Evolutionary conservation across 306 rosid species (phyloP).

Genomic region (Lathyrus sativus): DNA sequence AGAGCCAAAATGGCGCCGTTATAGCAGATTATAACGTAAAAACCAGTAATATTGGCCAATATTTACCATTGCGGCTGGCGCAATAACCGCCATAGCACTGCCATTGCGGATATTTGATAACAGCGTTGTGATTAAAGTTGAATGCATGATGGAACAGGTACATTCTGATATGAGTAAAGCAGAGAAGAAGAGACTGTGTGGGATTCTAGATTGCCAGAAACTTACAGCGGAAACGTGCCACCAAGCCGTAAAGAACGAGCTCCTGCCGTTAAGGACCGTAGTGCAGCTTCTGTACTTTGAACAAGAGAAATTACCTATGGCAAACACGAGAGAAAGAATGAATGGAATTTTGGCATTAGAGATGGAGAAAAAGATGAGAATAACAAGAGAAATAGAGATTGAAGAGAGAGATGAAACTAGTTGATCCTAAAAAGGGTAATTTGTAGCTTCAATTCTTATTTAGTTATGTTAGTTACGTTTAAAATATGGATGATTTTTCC

Average conservation of each 20-base stretch:
- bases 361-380: conserved; percentile 48
- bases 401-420: conserved; percentile 51
- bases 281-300: conserved; percentile 85
- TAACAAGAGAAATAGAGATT: conserved; percentile 49
- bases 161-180: conserved; percentile 67
- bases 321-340: conserved; percentile 41
- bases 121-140: too few relatives aligned
- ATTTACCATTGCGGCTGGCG: too few relatives aligned
- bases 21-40: too few relatives aligned
- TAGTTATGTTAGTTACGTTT: too few relatives aligned
- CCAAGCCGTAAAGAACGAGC: conserved; percentile 83
- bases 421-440: conserved; percentile 65
- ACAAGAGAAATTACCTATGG: conserved; percentile 65
- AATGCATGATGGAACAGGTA: conserved; percentile 49
- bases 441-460: conserved; percentile 39
- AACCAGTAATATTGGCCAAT: too few relatives aligned
- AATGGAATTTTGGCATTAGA: conserved; percentile 55
- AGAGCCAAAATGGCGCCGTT: too few relatives aligned
- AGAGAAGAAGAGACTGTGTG: conserved; percentile 75
- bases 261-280: conserved; percentile 81
- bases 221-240: conserved; percentile 64
- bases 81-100: too few relatives aligned
- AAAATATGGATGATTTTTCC: too few relatives aligned
- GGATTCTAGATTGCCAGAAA: conserved; percentile 78
- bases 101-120: too few relatives aligned